phyloP scores from a whole-genome alignment of 2,329 filamentous ascomycete species.

The Aspergillus persii region DNA sequence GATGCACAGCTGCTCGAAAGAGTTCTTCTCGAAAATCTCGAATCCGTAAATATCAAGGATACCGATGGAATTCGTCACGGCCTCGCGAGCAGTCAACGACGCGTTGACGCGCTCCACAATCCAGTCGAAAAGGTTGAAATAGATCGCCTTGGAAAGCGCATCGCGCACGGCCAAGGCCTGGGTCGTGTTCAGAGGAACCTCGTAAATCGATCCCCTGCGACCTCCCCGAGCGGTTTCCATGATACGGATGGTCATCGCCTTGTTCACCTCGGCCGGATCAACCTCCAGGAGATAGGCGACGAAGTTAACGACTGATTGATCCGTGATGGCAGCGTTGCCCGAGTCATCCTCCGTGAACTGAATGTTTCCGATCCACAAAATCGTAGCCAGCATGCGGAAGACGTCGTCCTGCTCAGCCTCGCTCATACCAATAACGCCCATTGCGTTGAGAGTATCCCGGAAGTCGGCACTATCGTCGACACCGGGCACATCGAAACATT shows the following conservation, averaged over 20 bases:
- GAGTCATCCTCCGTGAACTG: constrained; percentile 85
- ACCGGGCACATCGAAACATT: constrained; percentile 90
- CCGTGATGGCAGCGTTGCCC: constrained; percentile 80
- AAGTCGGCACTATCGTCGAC: constrained; percentile 92
- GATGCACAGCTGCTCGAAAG: constrained; percentile 98
- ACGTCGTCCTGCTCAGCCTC: constrained; percentile 93
- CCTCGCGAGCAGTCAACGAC: constrained; percentile 75
- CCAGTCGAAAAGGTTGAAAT: constrained; percentile 98
- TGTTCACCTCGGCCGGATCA: constrained; percentile 73
- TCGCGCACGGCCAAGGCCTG: constrained; percentile 87
- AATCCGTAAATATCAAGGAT: constrained; percentile 99
- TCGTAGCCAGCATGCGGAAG: constrained; percentile 87
- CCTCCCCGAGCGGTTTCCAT: constrained; percentile 69
- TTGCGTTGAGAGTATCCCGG: constrained; percentile 85
- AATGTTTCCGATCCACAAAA: constrained; percentile 94
- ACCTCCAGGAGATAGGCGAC: constrained; percentile 92
- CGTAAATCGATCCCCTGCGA: constrained; percentile 65
- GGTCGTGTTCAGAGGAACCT: constrained; percentile 77
- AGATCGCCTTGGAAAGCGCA: constrained; percentile 91
- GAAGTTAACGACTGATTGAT: constrained; percentile 91
- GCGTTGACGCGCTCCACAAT: constrained; percentile 90
- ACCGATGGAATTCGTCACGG: constrained; percentile 80
- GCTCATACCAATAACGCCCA: constrained; percentile 86
- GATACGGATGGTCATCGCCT: constrained; percentile 85
- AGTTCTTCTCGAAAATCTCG: constrained; percentile 99